A percentile compares a stretch with the other conserved stretches of the same genome.
Evolutionary conservation across 495 filamentous ascomycete genomes (phyloP).

Genomic region (Penicillium angulare): DNA sequence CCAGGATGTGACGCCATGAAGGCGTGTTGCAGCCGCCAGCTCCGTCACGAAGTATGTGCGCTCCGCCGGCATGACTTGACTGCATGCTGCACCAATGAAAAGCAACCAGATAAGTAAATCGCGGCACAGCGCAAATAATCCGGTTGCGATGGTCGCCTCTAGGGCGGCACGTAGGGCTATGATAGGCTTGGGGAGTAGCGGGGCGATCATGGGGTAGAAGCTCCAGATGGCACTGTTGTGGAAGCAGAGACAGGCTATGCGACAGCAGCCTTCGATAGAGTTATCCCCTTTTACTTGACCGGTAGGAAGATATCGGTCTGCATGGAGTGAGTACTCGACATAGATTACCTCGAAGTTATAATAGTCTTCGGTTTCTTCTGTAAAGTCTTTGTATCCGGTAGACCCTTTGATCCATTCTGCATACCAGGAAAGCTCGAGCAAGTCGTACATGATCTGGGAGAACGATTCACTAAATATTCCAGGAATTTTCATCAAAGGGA

Average conservation of each 20-base stretch:
- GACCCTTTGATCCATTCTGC: constrained; percentile 42
- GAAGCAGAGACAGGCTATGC: constrained; percentile 43
- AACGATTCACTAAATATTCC: constrained; percentile 39
- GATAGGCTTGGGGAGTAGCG: constrained; percentile 41
- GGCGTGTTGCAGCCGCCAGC: constrained; percentile 28
- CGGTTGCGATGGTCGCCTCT: constrained; percentile 34
- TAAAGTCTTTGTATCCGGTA: constrained; percentile 32
- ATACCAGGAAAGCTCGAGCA: constrained; percentile 42
- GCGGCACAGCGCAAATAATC: constrained; percentile 34
- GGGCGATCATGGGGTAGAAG: constrained; percentile 43
- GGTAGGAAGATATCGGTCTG: constrained; percentile 56
- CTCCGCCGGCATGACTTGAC: constrained; percentile 27
- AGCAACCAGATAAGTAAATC: constrained; percentile 44
- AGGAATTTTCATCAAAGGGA: constrained; percentile 37
- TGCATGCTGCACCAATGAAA: constrained; percentile 40
- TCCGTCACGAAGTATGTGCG: constrained; percentile 39
- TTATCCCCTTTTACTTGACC: constrained; percentile 57
- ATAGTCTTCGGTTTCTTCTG: constrained; percentile 43
- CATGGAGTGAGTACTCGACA: constrained; percentile 42
- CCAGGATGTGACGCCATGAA: constrained; percentile 36
- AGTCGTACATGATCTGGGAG: constrained; percentile 36
- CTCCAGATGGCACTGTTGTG: constrained; percentile 49
- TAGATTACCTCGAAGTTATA: constrained; percentile 48
- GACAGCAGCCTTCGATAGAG: constrained; percentile 44
- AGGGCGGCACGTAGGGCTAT: constrained; percentile 37